Percentiles rank a stretch among this genome's conserved stretches.
Evolutionary conservation across 768 basidiomycete species (phyloP).

Genomic region (Ramaria sp.): DNA sequence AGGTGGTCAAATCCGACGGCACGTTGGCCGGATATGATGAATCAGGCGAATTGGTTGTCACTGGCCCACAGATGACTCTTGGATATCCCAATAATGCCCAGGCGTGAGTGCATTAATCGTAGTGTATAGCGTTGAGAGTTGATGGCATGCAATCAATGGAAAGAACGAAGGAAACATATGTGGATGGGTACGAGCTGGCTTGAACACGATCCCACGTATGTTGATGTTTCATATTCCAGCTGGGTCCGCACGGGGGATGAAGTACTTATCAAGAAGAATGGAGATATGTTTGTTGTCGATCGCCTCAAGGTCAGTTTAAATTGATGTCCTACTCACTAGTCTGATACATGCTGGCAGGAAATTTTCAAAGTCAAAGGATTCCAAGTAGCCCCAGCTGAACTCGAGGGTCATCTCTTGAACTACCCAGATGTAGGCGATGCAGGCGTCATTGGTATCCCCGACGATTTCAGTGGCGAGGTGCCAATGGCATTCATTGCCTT

Average conservation of each 20-base stretch:
- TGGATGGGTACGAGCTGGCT: constrained; percentile 39
- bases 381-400: constrained; percentile 24
- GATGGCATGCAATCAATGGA: background rate
- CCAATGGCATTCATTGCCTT: constrained; percentile 62
- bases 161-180: constrained; percentile 60
- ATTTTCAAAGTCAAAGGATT: constrained; percentile 46
- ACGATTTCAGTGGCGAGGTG: constrained; percentile 38
- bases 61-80: constrained; percentile 46
- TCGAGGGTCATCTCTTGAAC: constrained; percentile 21
- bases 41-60: constrained; percentile 48
- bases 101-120: constrained; percentile 35
- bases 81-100: constrained; percentile 48
- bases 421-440: constrained; percentile 21
- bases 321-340: background rate
- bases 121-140: background rate
- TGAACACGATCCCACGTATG: background rate
- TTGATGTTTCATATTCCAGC: background rate
- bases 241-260: constrained; percentile 6
- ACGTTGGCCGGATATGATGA: constrained; percentile 43
- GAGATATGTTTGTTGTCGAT: background rate
- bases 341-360: constrained; percentile 29
- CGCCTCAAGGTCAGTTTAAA: background rate
- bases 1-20: constrained; percentile 50
- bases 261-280: constrained; percentile 3
- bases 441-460: constrained; percentile 14